A percentile compares a stretch with the other conserved stretches of the same genome.
Evolutionary conservation across 2,329 filamentous ascomycete genomes (phyloP).

Genomic region (Ascochyta lentis): DNA sequence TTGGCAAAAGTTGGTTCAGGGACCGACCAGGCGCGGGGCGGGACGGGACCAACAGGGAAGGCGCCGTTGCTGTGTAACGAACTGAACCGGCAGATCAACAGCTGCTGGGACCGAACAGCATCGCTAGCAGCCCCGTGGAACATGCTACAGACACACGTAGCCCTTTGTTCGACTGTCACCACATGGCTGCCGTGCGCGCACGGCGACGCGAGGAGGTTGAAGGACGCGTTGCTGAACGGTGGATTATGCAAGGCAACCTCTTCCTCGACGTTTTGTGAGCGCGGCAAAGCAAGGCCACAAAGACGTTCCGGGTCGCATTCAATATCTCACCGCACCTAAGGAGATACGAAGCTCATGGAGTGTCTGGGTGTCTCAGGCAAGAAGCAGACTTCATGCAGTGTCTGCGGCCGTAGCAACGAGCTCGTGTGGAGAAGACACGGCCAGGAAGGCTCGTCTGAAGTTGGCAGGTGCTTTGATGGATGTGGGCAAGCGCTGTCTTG

Average conservation of each 20-base stretch:
- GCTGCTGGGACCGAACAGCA: slow-evolving; percentile 4
- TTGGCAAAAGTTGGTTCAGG: slow-evolving; percentile 5
- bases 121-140: slow-evolving; percentile 8
- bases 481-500: slow-evolving; percentile 17
- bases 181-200: slow-evolving; percentile 15
- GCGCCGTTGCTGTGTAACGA: slow-evolving; percentile 18
- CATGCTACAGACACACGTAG: slow-evolving; percentile 15
- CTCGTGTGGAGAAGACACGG: background rate
- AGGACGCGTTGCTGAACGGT: slow-evolving; percentile 1
- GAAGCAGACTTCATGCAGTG: slow-evolving; percentile 8
- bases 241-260: slow-evolving; percentile 2
- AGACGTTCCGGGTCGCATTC: too few relatives aligned
- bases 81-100: slow-evolving; percentile 14
- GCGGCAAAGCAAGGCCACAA: slow-evolving; percentile 8
- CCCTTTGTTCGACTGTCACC: background rate
- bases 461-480: slow-evolving; percentile 10
- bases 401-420: slow-evolving; percentile 1
- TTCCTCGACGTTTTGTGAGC: background rate
- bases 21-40: slow-evolving; percentile 9
- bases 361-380: slow-evolving; percentile 4
- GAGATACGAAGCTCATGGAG: background rate
- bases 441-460: slow-evolving; percentile 6
- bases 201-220: slow-evolving; percentile 7
- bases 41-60: slow-evolving; percentile 11
- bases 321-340: background rate